phyloP scores from a whole-genome alignment of 2,329 filamentous ascomycete species.

The Colletotrichum sansevieriae region DNA sequence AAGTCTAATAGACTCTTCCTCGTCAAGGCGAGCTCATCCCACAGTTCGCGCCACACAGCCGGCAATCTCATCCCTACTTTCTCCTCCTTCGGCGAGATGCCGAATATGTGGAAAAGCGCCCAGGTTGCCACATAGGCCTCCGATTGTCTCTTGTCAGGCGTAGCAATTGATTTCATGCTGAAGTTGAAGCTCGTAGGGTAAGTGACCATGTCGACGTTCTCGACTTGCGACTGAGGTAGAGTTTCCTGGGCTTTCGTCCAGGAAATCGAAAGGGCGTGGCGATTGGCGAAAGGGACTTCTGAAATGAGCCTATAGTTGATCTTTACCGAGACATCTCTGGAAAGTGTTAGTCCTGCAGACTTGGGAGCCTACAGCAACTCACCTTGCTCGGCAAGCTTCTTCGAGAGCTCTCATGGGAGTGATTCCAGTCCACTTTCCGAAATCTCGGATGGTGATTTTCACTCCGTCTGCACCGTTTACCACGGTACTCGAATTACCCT shows the following conservation, averaged over 20 bases:
- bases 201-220: conserved; percentile 56
- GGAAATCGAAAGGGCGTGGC: conserved; percentile 78
- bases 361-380: conserved; percentile 43
- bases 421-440: conserved; percentile 85
- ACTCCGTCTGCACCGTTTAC: conserved; percentile 65
- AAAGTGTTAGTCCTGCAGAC: conserved; percentile 17
- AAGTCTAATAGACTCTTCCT: conserved; percentile 79
- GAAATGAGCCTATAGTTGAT: conserved; percentile 79
- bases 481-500: conserved; percentile 70
- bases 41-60: conserved; percentile 85
- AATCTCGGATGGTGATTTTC: conserved; percentile 79
- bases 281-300: conserved; percentile 79
- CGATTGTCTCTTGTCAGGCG: conserved; percentile 83
- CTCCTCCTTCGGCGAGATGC: conserved; percentile 83
- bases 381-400: conserved; percentile 88
- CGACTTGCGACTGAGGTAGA: conserved; percentile 53
- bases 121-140: conserved; percentile 87
- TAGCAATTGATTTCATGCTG: conserved; percentile 81
- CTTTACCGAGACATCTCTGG: conserved; percentile 77
- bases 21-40: conserved; percentile 79
- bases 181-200: conserved; percentile 71
- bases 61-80: conserved; percentile 86
- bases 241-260: conserved; percentile 83
- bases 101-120: conserved; percentile 85
- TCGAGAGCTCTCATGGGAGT: conserved; percentile 83